Evolutionary conservation across 1,284 basidiomycete species (phyloP), one percentile per base, ranked within the genome.

Genomic region (Cryptococcus neoformans): DNA sequence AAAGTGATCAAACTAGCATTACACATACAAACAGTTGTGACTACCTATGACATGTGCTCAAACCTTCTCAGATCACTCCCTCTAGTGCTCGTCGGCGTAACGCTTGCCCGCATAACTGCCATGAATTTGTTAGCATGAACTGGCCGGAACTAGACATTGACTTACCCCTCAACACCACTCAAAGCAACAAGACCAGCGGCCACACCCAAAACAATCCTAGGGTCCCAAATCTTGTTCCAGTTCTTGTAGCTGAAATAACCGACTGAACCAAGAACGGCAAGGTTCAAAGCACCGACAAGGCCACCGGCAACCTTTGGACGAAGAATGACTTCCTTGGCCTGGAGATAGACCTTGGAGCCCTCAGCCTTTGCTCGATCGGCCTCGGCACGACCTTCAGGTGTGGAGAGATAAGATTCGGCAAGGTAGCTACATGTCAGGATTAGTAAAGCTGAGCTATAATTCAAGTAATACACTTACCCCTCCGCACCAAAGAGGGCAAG

Each of bases 161-260:
- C 84, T 75, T 67, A 89, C 86, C 86, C 86, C 80, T 90, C 88
- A 44, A 83, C 81, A 41, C 83, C 82, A 78, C 84, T 86, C 21
- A 91, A 77, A 1, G 83, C 80, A 17, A 88, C 62, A 6, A 92
- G 74, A 12, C 87, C 87, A 50, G 85, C 82, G 8, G 83, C 80
- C 35, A 88, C 78, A 7, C 83, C 83, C 21, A 84, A 84, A 6
- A 92, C 83, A 9, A 81, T 74, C 16, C 85, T 81, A 60, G 83
- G 79, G 74, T 92, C 88, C 89, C 89, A 92, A 11, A 83, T 83
- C 56, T 77, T 75, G 76, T 80, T 70, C 88, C 89, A 90, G 75
- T 90, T 81, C 54, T 77, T 71, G 77, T 88, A 89, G 0, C 83
- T 82, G 58, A 84, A 78, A 74, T 87, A 92, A 1, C 87, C 86